Conservation (phyloP, 441 rosid genomes). For the Pelargonium cotyledonis region DNA sequence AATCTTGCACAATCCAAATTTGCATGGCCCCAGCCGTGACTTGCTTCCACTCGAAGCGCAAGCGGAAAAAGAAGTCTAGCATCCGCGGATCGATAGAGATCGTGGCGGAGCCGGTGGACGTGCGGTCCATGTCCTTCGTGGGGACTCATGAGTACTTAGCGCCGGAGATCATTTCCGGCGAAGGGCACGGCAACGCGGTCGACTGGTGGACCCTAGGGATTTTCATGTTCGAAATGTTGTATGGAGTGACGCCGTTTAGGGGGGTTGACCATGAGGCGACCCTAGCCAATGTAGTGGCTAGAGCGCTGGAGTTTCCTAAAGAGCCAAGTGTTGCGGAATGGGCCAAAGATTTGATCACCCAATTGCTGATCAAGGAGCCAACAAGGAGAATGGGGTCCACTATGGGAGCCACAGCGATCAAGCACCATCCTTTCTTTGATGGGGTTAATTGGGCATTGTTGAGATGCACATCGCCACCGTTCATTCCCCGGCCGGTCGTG, state of each 20-base stretch:
- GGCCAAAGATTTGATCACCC: constrained; percentile 47
- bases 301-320: constrained; percentile 48
- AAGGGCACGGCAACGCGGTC: constrained; percentile 57
- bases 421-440: constrained; percentile 42
- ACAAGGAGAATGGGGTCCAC: constrained; percentile 41
- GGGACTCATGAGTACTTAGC: constrained; percentile 62
- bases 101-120: constrained; percentile 49
- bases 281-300: constrained; percentile 42
- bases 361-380: constrained; percentile 46
- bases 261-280: constrained; percentile 47
- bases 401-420: constrained; percentile 45
- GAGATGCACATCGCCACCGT: constrained; percentile 45
- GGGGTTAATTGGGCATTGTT: constrained; percentile 55
- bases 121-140: constrained; percentile 54
- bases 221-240: constrained; percentile 44
- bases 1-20: constrained; percentile 40
- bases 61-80: constrained; percentile 23
- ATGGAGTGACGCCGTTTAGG: constrained; percentile 52
- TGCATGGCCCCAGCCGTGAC: constrained; percentile 40
- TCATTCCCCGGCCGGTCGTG: constrained; percentile 24
- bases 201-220: constrained; percentile 65
- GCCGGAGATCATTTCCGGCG: constrained; percentile 53
- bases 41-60: constrained; percentile 27
- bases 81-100: constrained; percentile 29
- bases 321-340: constrained; percentile 35